Conservation (phyloP, 2,329 filamentous ascomycete species). For the Nigrograna mackinnonii region DNA sequence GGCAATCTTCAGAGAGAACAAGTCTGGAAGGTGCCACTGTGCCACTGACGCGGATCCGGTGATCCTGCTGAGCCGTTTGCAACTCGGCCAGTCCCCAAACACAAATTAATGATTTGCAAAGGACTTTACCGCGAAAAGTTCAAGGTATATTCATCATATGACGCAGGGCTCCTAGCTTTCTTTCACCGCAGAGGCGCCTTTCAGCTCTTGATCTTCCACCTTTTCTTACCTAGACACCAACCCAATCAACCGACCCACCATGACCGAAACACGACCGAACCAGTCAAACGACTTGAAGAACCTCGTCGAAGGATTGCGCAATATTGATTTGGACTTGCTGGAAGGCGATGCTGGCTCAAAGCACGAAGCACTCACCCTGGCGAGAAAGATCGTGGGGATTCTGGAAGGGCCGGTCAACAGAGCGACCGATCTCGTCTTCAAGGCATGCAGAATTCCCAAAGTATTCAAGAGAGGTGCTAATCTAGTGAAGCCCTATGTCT, state of each 20-base stretch:
- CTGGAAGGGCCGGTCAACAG: conserved; percentile 2
- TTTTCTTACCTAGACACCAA: neutral
- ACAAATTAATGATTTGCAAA: no score
- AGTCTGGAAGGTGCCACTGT: no score
- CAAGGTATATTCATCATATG: neutral
- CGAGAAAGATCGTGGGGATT: neutral
- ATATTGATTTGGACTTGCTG: neutral
- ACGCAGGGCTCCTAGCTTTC: neutral
- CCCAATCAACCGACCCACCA: neutral
- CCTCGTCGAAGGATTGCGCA: neutral
- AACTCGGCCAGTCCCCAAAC: no score
- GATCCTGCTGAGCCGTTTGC: no score
- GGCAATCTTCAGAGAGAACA: no score
- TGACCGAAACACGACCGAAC: neutral
- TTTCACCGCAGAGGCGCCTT: neutral
- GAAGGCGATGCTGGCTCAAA: no score
- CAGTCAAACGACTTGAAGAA: neutral
- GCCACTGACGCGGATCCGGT: no score
- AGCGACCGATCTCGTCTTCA: conserved; percentile 5
- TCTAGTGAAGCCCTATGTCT: conserved; percentile 1
- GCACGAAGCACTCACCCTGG: neutral
- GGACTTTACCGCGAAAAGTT: no score
- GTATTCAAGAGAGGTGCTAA: neutral
- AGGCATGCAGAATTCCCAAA: no score
- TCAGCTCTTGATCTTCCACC: neutral